A percentile compares a stretch with the other conserved stretches of the same genome.
Evolutionary conservation across 2,329 filamentous ascomycete genomes (phyloP).

Genomic region (Cladosporium sp.): DNA sequence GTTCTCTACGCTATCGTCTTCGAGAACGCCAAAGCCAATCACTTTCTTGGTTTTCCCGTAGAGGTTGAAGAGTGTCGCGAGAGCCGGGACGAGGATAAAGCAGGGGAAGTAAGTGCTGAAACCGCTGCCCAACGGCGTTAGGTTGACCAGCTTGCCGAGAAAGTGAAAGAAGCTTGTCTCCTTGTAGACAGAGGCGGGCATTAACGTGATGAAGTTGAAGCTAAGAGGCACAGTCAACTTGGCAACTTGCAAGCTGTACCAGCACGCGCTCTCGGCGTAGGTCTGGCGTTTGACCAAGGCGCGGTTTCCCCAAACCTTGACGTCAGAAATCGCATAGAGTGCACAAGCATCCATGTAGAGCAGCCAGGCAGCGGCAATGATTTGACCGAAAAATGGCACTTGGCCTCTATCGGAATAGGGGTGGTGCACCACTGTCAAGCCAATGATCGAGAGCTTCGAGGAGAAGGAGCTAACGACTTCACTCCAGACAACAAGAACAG

Average conservation of each 20-base stretch:
- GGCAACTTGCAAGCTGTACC: constrained; percentile 91
- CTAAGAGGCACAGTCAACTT: constrained; percentile 86
- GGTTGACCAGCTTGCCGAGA: constrained; percentile 73
- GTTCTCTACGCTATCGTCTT: constrained; percentile 60
- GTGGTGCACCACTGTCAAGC: constrained; percentile 67
- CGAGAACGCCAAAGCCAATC: constrained; percentile 74
- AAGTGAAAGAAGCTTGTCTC: constrained; percentile 84
- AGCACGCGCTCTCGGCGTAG: constrained; percentile 87
- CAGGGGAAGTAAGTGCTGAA: constrained; percentile 88
- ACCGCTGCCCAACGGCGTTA: constrained; percentile 74
- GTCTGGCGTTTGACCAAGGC: constrained; percentile 88
- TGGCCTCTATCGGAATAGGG: constrained; percentile 62
- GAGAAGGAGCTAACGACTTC: constrained; percentile 82
- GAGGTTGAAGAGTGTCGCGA: constrained; percentile 80
- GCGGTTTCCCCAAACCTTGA: constrained; percentile 95
- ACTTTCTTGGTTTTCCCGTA: constrained; percentile 75
- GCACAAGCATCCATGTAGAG: constrained; percentile 94
- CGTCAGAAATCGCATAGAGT: constrained; percentile 79
- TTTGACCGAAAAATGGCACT: constrained; percentile 80
- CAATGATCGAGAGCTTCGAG: constrained; percentile 67
- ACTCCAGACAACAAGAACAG: constrained; percentile 83
- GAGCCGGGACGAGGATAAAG: constrained; percentile 78
- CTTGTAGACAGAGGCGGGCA: constrained; percentile 64
- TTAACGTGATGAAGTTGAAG: constrained; percentile 94
- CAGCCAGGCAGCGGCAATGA: constrained; percentile 82